A percentile compares a stretch with the other conserved stretches of the same genome.
Evolutionary conservation across 345 rosid species (phyloP).

Genomic region (Dimocarpus longan): DNA sequence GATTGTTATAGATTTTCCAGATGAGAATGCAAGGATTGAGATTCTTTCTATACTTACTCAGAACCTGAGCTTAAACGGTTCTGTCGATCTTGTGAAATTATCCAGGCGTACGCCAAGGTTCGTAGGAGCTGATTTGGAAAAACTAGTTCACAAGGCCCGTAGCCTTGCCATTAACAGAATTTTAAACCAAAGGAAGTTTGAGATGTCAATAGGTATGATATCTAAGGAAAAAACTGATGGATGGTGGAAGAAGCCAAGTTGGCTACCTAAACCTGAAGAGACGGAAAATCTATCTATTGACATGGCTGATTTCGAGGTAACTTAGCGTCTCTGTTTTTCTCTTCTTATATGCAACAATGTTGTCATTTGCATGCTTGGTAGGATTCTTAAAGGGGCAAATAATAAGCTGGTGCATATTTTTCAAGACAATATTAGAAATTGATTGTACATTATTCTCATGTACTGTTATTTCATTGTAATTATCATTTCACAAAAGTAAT

Average conservation of each 20-base stretch:
- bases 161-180: slow-evolving; percentile 66
- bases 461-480: too few species aligned
- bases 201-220: slow-evolving; percentile 33
- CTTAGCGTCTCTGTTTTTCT: not conserved
- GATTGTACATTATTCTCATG: too few species aligned
- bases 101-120: slow-evolving; percentile 86
- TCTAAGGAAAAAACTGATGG: slow-evolving; percentile 41
- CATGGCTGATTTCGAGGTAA: slow-evolving; percentile 85
- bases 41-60: slow-evolving; percentile 65
- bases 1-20: slow-evolving; percentile 73
- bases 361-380: too few species aligned
- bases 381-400: too few species aligned
- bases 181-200: slow-evolving; percentile 47
- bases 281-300: slow-evolving; percentile 60
- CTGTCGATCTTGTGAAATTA: slow-evolving; percentile 65
- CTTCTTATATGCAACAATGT: not conserved
- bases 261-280: slow-evolving; percentile 76
- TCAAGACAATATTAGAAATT: too few species aligned
- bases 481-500: too few species aligned
- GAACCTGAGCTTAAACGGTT: slow-evolving; percentile 65
- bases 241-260: slow-evolving; percentile 63
- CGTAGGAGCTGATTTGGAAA: slow-evolving; percentile 89
- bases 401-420: too few species aligned
- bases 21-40: slow-evolving; percentile 72
- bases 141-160: slow-evolving; percentile 75